phyloP scores from a whole-genome alignment of 805 yeast species.

The Ogataea polymorpha region DNA sequence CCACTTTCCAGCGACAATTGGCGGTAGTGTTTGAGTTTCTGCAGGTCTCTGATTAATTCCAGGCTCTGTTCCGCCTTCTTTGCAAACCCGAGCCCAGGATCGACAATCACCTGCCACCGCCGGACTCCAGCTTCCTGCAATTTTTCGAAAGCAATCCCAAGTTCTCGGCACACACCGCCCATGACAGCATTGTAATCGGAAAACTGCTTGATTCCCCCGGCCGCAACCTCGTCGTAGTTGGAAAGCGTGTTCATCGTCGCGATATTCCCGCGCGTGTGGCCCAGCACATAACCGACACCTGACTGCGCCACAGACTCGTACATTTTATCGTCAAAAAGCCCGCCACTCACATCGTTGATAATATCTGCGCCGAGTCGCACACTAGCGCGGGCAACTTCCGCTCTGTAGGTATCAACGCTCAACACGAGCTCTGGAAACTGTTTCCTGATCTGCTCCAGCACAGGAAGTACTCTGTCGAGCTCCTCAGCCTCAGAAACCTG shows the following conservation, averaged over 20 bases:
- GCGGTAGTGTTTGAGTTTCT: slow-evolving; percentile 44
- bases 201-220: slow-evolving; percentile 20
- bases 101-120: slow-evolving; percentile 89
- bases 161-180: slow-evolving; percentile 59
- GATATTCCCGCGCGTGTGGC: slow-evolving; percentile 84
- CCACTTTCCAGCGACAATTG: slow-evolving; percentile 19
- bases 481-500: slow-evolving; percentile 69
- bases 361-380: slow-evolving; percentile 82
- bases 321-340: slow-evolving; percentile 64
- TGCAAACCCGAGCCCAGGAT: slow-evolving; percentile 98
- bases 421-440: slow-evolving; percentile 43
- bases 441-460: slow-evolving; percentile 56
- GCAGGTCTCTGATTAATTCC: slow-evolving; percentile 52
- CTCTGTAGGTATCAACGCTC: slow-evolving; percentile 86
- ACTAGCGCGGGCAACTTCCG: slow-evolving; percentile 68
- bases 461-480: slow-evolving; percentile 64
- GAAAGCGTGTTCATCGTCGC: slow-evolving; percentile 64
- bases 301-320: slow-evolving; percentile 64
- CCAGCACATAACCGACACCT: slow-evolving; percentile 75
- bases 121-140: slow-evolving; percentile 65
- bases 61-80: slow-evolving; percentile 72
- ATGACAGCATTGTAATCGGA: slow-evolving; percentile 36
- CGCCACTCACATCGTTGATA: slow-evolving; percentile 87
- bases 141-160: slow-evolving; percentile 48
- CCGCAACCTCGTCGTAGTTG: slow-evolving; percentile 41